A percentile compares a stretch with the other conserved stretches of the same genome.
Conservation (phyloP, 371 early-diverging fungal species). For the Coemansia sp. region DNA sequence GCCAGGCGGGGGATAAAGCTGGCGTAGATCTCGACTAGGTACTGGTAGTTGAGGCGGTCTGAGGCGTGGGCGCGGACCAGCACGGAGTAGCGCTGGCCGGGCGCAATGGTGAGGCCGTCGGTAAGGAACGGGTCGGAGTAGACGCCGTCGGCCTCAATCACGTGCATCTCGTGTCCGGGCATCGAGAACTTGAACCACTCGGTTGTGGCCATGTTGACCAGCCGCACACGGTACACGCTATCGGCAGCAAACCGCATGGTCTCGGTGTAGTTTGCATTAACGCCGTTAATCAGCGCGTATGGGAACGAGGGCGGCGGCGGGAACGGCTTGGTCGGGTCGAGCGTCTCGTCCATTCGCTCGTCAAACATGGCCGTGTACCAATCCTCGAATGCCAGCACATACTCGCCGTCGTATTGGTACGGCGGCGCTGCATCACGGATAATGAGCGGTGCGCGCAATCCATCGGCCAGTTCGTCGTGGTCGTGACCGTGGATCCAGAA, state of each 20-base stretch:
- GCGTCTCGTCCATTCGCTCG: background rate
- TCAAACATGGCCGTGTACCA: constrained; percentile 18
- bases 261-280: constrained; percentile 9
- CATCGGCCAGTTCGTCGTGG: constrained; percentile 29
- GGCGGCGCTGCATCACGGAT: constrained; percentile 13
- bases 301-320: constrained; percentile 21
- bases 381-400: constrained; percentile 31
- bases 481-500: constrained; percentile 40
- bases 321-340: constrained; percentile 15
- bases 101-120: constrained; percentile 56
- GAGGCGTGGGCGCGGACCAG: constrained; percentile 61
- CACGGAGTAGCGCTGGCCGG: constrained; percentile 69
- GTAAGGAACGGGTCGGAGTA: constrained; percentile 59
- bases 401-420: constrained; percentile 17
- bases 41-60: constrained; percentile 28
- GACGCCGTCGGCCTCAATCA: constrained; percentile 80
- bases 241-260: constrained; percentile 57
- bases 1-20: constrained; percentile 2
- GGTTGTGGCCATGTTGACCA: constrained; percentile 73
- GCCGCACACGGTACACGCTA: constrained; percentile 76
- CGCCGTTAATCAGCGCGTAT: constrained; percentile 22
- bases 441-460: constrained; percentile 26
- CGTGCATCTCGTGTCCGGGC: constrained; percentile 68
- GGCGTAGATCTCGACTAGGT: constrained; percentile 22
- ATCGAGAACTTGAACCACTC: constrained; percentile 73